Conservation (phyloP, 495 filamentous ascomycete species). For the Evansstolkia leycettana region DNA sequence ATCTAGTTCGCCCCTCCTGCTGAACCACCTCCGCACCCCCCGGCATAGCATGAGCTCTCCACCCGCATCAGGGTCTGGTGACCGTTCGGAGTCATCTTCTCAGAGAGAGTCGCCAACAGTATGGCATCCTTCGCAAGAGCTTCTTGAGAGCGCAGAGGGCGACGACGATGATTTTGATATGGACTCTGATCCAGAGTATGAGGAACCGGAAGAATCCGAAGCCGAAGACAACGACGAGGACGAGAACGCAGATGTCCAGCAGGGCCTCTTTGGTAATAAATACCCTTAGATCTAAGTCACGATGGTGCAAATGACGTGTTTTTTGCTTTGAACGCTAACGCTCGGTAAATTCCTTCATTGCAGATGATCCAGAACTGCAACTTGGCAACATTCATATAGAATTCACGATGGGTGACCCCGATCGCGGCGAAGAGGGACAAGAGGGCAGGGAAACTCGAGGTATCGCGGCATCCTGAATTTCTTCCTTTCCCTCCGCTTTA, state of each 20-base stretch:
- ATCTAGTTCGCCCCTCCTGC: no score
- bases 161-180: conserved; percentile 40
- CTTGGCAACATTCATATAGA: conserved; percentile 37
- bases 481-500: conserved; percentile 1
- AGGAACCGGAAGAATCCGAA: conserved; percentile 31
- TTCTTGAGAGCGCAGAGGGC: conserved; percentile 29
- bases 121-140: conserved; percentile 30
- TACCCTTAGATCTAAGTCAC: conserved; percentile 7
- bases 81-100: not conserved
- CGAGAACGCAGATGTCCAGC: conserved; percentile 11
- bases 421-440: conserved; percentile 31
- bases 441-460: conserved; percentile 16
- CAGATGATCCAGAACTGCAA: conserved; percentile 17
- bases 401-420: conserved; percentile 32
- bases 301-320: conserved; percentile 3
- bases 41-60: not conserved
- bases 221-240: conserved; percentile 21
- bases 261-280: conserved; percentile 13
- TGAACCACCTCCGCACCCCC: no score
- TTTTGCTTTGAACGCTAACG: not conserved
- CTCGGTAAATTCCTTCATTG: not conserved
- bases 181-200: conserved; percentile 28
- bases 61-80: not conserved
- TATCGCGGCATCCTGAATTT: conserved; percentile 3
- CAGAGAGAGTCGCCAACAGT: conserved; percentile 1